A percentile compares a stretch with the other conserved stretches of the same genome.
These are phyloP conservation scores for Astragalus membranaceus DNA, from an alignment of 306 rosid species.

Conservation along the genomic window DNA sequence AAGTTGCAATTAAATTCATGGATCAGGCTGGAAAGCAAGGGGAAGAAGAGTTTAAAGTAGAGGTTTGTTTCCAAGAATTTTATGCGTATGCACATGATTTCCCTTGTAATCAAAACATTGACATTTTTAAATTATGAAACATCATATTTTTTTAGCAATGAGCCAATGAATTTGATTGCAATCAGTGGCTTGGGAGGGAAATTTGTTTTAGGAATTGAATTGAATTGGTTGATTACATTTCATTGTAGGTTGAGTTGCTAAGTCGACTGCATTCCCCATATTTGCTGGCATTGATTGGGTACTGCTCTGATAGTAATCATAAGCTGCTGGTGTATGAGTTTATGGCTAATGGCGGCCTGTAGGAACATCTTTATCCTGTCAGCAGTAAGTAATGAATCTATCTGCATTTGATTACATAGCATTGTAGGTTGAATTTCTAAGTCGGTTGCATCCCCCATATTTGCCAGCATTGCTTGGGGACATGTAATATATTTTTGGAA, in stretches of 20 bases:
- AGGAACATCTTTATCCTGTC: conserved; percentile 84
- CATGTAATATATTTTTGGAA: not conserved
- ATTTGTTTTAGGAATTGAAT: too few species aligned
- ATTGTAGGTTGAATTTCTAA: too few species aligned
- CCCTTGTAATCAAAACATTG: not conserved
- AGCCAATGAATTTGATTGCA: too few species aligned
- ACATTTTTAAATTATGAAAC: conserved; percentile 5
- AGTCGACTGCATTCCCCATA: conserved; percentile 74
- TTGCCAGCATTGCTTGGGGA: too few species aligned
- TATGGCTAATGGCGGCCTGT: conserved; percentile 85
- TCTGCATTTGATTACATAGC: too few species aligned
- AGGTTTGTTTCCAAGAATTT: conserved; percentile 48
- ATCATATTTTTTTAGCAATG: not conserved
- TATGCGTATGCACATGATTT: not conserved
- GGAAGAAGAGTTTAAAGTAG: conserved; percentile 81
- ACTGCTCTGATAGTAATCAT: conserved; percentile 73
- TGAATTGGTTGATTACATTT: conserved; percentile 17
- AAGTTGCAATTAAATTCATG: conserved; percentile 87
- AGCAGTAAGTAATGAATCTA: conserved; percentile 43
- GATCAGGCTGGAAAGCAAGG: conserved; percentile 91
- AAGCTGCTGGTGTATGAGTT: conserved; percentile 85
- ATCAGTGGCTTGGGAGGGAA: too few species aligned
- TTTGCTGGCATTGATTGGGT: conserved; percentile 80
- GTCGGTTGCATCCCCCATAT: too few species aligned
- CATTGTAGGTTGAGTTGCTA: conserved; percentile 74